Base-by-base conservation (phyloP, 1,284 basidiomycete species). In the Leccinum pachyderme region DNA sequence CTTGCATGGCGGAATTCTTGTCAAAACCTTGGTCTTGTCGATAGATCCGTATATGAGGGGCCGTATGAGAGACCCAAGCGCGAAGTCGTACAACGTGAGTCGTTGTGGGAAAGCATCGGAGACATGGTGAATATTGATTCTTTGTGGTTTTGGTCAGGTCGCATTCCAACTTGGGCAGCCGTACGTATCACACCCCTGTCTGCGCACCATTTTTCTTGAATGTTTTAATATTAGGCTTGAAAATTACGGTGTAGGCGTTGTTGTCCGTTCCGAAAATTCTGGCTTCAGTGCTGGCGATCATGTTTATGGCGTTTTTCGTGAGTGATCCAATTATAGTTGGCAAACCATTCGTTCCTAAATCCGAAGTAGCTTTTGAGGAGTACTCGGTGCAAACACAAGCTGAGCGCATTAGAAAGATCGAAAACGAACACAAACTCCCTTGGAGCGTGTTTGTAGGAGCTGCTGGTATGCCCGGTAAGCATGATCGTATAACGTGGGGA, bases 41-140 rank as follows among this genome's bases (percentile, higher is more conserved):
- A 60, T 76, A 29, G 76, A 79, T 55, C 77, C 59, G 1, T 79
- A 75, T 57, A 54, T 76, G 60, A 66, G 73, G 32, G 65, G 64
- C 1, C 54, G 63, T 27, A 75, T 78, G 73, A 60, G 61, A 18
- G 52, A 62, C 25, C 3, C 56, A 2, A 22, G 32, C 6, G 28
- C 46, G 45, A 46, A 56, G 22, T 62, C 62, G 15, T 59, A 64
- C 12, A 13, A 0, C 0, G 62, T 62, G n/a, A 51, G 59, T 49
- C 12, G 12, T 35, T 2, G n/a, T 12, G 22, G 22, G 9, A 22
- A 11, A 4, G 13, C 12, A 18, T 7, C 7, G 15, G 15, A 41
- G 12, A 24, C 18, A 18, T 18, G 9, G 13, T 7, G 32, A 3
- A 8, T 33, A 18, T 35, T 47, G 29, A 59, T 25, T 2, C 9